Conservation (phyloP, 257 asterid genomes). For the Plantago major region DNA sequence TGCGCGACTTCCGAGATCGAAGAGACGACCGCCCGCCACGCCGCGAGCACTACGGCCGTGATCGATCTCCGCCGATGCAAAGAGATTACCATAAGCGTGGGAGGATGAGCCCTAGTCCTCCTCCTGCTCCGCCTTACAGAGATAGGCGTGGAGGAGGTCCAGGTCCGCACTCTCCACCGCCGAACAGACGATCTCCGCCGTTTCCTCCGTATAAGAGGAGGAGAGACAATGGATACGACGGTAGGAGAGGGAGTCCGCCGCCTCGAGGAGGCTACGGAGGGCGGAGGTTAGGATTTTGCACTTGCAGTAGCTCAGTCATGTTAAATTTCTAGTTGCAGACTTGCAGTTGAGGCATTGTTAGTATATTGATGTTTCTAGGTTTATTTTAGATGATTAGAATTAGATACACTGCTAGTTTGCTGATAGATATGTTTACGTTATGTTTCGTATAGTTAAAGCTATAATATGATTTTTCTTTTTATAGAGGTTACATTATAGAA, state of each 20-base stretch:
- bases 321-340: neutral
- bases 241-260: slow-evolving; percentile 73
- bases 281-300: slow-evolving; percentile 51
- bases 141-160: slow-evolving; percentile 75
- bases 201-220: slow-evolving; percentile 72
- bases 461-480: too few species aligned
- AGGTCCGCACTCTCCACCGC: slow-evolving; percentile 61
- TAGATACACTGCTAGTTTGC: too few species aligned
- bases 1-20: slow-evolving; percentile 61
- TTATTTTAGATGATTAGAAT: neutral
- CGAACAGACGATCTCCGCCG: slow-evolving; percentile 53
- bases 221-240: slow-evolving; percentile 71
- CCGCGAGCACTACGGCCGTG: slow-evolving; percentile 63
- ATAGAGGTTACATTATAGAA: too few species aligned
- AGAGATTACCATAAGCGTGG: slow-evolving; percentile 74
- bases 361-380: neutral
- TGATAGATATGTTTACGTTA: too few species aligned
- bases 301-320: too few species aligned
- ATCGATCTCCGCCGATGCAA: slow-evolving; percentile 56
- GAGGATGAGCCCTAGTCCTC: slow-evolving; percentile 78
- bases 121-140: slow-evolving; percentile 66
- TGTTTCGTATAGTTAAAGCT: too few species aligned
- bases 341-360: neutral
- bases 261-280: slow-evolving; percentile 86
- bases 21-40: slow-evolving; percentile 67